These are phyloP conservation scores for Iberis pinnata DNA, from an alignment of 345 rosid genomes.

Conservation along the genomic window DNA sequence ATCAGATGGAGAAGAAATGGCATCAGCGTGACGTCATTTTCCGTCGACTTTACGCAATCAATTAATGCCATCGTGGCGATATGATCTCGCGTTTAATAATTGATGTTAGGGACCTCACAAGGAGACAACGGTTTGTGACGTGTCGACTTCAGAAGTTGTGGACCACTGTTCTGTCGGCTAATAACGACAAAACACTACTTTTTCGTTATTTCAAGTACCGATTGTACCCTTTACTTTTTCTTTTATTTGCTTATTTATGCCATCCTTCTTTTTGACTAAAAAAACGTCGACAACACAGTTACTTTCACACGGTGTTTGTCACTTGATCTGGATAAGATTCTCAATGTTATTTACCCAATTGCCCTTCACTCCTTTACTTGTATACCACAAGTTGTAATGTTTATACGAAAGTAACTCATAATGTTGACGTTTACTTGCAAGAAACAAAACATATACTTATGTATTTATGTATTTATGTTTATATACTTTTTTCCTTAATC, in stretches of 20 bases:
- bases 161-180: slow-evolving; percentile 46
- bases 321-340: slow-evolving; percentile 32
- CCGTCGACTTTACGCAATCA: slow-evolving; percentile 6
- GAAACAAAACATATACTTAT: slow-evolving; percentile 9
- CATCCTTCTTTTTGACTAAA: slow-evolving; percentile 2
- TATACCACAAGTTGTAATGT: slow-evolving; percentile 10
- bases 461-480: background rate
- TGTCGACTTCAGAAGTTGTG: slow-evolving; percentile 28
- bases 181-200: slow-evolving; percentile 51
- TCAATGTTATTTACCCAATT: background rate
- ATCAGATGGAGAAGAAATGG: background rate
- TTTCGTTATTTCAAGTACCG: slow-evolving; percentile 5
- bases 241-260: slow-evolving; percentile 9
- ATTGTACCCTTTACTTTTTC: background rate
- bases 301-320: slow-evolving; percentile 29
- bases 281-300: slow-evolving; percentile 11
- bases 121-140: slow-evolving; percentile 30
- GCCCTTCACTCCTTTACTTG: background rate
- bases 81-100: slow-evolving; percentile 1
- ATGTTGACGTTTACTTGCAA: slow-evolving; percentile 23
- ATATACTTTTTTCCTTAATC: background rate
- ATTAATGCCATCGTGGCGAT: background rate
- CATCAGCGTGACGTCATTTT: slow-evolving; percentile 24
- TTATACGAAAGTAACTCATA: slow-evolving; percentile 11
- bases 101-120: slow-evolving; percentile 23